phyloP scores from a whole-genome alignment of 2,329 filamentous ascomycete species.

The Eutypella sp. region DNA sequence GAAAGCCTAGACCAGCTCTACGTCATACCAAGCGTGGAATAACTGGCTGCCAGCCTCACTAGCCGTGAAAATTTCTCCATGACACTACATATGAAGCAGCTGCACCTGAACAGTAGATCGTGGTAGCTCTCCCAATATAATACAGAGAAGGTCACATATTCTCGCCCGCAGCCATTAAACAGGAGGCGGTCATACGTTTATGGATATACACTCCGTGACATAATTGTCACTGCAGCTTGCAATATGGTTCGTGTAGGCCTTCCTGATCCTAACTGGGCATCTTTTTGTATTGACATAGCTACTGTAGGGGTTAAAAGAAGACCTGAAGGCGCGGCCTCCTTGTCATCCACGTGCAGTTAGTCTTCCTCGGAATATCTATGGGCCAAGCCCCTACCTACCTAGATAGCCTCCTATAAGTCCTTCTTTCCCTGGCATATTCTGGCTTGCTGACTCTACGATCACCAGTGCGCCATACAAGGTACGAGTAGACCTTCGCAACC shows the following conservation, averaged over 20 bases:
- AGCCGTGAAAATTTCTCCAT: no score
- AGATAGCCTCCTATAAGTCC: no score
- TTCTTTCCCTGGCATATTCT: no score
- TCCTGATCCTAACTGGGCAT: not conserved
- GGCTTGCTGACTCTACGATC: slow-evolving; percentile 10
- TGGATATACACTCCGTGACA: not conserved
- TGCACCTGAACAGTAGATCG: not conserved
- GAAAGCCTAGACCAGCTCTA: no score
- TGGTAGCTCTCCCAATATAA: not conserved
- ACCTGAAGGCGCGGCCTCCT: slow-evolving; percentile 68
- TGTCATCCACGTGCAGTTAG: slow-evolving; percentile 81
- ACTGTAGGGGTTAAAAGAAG: slow-evolving; percentile 53
- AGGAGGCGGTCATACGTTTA: not conserved
- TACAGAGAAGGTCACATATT: not conserved
- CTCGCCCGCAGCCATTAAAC: no score
- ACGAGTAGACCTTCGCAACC: slow-evolving; percentile 10
- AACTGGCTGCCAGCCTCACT: no score
- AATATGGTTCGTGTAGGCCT: slow-evolving; percentile 16
- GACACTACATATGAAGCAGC: no score
- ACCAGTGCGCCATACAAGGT: slow-evolving; percentile 88
- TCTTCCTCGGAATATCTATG: slow-evolving; percentile 13
- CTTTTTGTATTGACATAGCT: slow-evolving; percentile 2
- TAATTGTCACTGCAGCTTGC: not conserved
- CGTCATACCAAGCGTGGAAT: no score
- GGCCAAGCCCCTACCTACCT: no score